Evolutionary conservation across 78 protist genomes (phyloP).

Genomic region (Speleostelium caveatum): DNA sequence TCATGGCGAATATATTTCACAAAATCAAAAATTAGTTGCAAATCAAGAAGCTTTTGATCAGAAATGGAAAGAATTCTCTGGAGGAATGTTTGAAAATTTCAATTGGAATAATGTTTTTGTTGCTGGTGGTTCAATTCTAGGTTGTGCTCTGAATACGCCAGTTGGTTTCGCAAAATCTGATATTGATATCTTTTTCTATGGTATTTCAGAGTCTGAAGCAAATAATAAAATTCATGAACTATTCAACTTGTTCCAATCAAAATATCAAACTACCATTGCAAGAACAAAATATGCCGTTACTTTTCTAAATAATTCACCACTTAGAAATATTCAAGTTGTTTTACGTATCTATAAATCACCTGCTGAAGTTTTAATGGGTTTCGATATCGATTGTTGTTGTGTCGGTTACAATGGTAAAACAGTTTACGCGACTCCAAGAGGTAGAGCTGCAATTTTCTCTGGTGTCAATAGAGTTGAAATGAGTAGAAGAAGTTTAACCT

Average conservation of each 20-base stretch:
- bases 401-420: slow-evolving; percentile 71
- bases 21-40: not conserved
- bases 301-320: slow-evolving; percentile 25
- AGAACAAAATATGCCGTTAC: slow-evolving; percentile 79
- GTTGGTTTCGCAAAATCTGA: slow-evolving; percentile 25
- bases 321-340: slow-evolving; percentile 77
- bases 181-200: slow-evolving; percentile 84
- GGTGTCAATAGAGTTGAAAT: slow-evolving; percentile 62
- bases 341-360: slow-evolving; percentile 82
- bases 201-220: slow-evolving; percentile 39
- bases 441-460: slow-evolving; percentile 7
- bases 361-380: slow-evolving; percentile 77
- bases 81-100: slow-evolving; percentile 17
- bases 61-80: slow-evolving; percentile 44
- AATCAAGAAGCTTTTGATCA: not conserved
- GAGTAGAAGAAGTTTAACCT: slow-evolving; percentile 68
- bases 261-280: slow-evolving; percentile 13
- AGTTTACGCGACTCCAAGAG: slow-evolving; percentile 68
- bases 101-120: slow-evolving; percentile 84
- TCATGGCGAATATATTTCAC: not conserved
- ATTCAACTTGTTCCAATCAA: slow-evolving; percentile 2
- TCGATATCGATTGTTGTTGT: slow-evolving; percentile 82
- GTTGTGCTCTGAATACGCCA: slow-evolving; percentile 9
- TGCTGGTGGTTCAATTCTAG: slow-evolving; percentile 88
- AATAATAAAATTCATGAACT: slow-evolving; percentile 30